A percentile compares a stretch with the other conserved stretches of the same genome.
Evolutionary conservation across 768 basidiomycete species (phyloP).

Genomic region (Plicaturopsis crispa): DNA sequence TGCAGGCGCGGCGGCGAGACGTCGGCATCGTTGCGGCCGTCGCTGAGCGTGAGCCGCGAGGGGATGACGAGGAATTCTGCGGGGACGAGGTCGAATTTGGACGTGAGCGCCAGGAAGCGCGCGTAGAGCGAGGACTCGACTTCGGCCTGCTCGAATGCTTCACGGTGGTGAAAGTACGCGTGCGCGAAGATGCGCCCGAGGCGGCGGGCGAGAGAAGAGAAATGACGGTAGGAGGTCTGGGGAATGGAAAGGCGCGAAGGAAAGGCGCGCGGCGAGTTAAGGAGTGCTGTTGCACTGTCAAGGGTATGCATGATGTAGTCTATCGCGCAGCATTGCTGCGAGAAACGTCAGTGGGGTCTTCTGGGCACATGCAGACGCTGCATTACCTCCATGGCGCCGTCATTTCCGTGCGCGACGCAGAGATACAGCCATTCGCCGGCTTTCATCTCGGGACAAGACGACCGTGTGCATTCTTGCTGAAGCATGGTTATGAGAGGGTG

Average conservation of each 20-base stretch:
- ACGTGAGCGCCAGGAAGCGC: conserved; percentile 79
- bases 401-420: conserved; percentile 90
- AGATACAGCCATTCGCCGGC: conserved; percentile 98
- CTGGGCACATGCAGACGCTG: neutral
- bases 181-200: conserved; percentile 95
- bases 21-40: conserved; percentile 19
- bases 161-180: conserved; percentile 92
- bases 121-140: conserved; percentile 87
- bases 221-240: conserved; percentile 75
- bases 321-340: conserved; percentile 90
- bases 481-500: conserved; percentile 80
- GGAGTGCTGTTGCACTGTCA: conserved; percentile 86
- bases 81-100: conserved; percentile 76
- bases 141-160: conserved; percentile 85
- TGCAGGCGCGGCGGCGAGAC: conserved; percentile 32
- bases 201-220: conserved; percentile 81
- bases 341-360: neutral
- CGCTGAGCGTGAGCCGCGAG: conserved; percentile 25
- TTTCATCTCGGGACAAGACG: conserved; percentile 94
- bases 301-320: conserved; percentile 93
- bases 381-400: conserved; percentile 75
- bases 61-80: conserved; percentile 81
- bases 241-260: conserved; percentile 86
- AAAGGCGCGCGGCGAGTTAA: conserved; percentile 88
- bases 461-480: conserved; percentile 81